A percentile compares a stretch with the other conserved stretches of the same genome.
These are phyloP conservation scores for Thozetella sp. DNA, from an alignment of 495 filamentous ascomycete species.

Conservation along the genomic window DNA sequence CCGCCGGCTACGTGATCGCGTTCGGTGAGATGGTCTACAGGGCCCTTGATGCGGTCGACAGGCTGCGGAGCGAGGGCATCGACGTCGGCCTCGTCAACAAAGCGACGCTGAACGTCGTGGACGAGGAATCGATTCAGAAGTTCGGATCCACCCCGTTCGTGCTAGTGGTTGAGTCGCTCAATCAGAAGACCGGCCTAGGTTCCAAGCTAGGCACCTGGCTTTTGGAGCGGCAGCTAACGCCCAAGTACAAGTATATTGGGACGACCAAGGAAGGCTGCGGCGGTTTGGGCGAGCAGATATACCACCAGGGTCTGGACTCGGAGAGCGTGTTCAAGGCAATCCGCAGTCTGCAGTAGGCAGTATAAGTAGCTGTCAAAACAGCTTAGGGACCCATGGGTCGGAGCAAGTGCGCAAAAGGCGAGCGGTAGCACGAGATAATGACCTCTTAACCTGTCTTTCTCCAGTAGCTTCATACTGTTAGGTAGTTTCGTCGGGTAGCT, in stretches of 20 bases:
- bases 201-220: background rate
- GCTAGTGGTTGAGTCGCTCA: background rate
- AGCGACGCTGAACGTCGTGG: background rate
- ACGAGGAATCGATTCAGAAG: background rate
- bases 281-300: background rate
- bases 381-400: too few relatives aligned
- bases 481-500: too few relatives aligned
- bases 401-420: too few relatives aligned
- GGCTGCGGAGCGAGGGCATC: background rate
- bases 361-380: too few relatives aligned
- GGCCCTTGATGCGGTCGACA: background rate
- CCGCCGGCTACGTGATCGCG: background rate
- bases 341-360: background rate
- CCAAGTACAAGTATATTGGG: background rate
- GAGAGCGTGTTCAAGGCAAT: background rate
- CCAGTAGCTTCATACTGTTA: too few relatives aligned
- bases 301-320: background rate
- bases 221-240: background rate
- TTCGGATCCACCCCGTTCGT: background rate
- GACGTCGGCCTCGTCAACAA: background rate
- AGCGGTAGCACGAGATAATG: too few relatives aligned
- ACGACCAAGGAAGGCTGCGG: background rate
- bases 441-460: too few relatives aligned
- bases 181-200: background rate
- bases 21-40: background rate